Base-by-base conservation (phyloP, 1,139 yeast genomes). In the Tardiomyces blankii region DNA sequence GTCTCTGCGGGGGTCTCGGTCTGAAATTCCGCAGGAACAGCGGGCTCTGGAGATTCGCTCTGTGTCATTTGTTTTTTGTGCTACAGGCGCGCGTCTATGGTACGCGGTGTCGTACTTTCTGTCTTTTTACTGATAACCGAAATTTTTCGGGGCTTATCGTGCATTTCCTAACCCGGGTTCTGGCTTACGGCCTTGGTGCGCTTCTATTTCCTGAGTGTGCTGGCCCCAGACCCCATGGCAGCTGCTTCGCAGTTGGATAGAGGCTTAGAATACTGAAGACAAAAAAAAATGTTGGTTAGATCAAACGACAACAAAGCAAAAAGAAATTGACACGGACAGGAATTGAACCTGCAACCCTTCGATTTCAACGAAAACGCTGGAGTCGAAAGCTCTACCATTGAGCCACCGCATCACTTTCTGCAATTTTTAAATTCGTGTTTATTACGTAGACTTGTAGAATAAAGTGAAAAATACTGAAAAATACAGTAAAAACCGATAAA, bases 371-470 rank as follows among this genome's bases (percentile, higher is more conserved):
- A 7, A 66, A 54, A 56, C 66, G 66, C 75, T 80, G 87, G 87
- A 82, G 80, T 80, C 88, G 80, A 80, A 80, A 78, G 86, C 87
- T 80, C 88, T 80, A 79, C 88, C 88, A 80, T 81, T 80, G 88
- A 81, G 87, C 87, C 86, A 80, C 85, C 82, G 85, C 87, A 78
- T 78, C 86, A 44, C 45, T 48, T 9, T 30, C 35, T 30, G 35
- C 3, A 30, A 30, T 3, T 5, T 5, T 14, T 30, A 5, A 21
- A 7, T 5, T 21, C 7, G 7, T 21, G 25, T 21, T 21, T 21
- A 21, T n/a, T n/a, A n/a, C n/a, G n/a, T n/a, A n/a, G n/a, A n/a
- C n/a, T n/a, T n/a, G n/a, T n/a, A n/a, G n/a, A n/a, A n/a, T n/a
- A 21, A 21, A 21, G 25, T 7, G 7, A 4, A 21, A 21, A 21